Conservation (phyloP, 768 basidiomycete species). For the Pleurotus djamor region DNA sequence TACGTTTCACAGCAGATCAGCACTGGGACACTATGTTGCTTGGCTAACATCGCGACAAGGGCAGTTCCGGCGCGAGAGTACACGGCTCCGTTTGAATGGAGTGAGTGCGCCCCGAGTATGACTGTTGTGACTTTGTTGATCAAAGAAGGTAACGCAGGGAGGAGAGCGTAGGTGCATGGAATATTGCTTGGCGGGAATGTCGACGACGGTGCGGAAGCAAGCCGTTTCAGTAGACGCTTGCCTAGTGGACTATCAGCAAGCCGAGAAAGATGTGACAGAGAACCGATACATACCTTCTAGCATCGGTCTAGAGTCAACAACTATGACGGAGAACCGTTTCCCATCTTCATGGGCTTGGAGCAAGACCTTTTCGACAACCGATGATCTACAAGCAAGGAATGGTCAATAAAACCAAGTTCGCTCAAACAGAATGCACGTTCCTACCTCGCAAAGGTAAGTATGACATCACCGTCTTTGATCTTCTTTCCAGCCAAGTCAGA, state of each 20-base stretch:
- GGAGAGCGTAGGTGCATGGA: conserved; percentile 88
- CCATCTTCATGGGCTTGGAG: conserved; percentile 73
- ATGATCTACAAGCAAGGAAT: conserved; percentile 63
- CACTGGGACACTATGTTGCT: conserved; percentile 85
- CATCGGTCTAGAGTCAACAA: conserved; percentile 94
- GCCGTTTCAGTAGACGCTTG: conserved; percentile 68
- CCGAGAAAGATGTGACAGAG: not conserved
- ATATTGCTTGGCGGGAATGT: conserved; percentile 40
- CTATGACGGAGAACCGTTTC: conserved; percentile 83
- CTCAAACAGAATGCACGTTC: conserved; percentile 9
- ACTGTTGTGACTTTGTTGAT: conserved; percentile 83
- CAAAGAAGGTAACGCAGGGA: conserved; percentile 79
- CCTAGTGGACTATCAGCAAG: conserved; percentile 40
- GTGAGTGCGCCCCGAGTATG: conserved; percentile 89
- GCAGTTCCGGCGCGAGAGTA: conserved; percentile 95
- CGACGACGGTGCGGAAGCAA: conserved; percentile 50
- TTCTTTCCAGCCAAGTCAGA: conserved; percentile 86
- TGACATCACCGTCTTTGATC: conserved; percentile 91
- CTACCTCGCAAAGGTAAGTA: conserved; percentile 91
- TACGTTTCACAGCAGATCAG: conserved; percentile 98
- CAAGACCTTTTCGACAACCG: conserved; percentile 89
- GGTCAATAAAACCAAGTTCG: not conserved
- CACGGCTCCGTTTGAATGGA: conserved; percentile 93
- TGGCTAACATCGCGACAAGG: conserved; percentile 95
- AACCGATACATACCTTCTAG: conserved; percentile 63